phyloP scores from a whole-genome alignment of 1,284 basidiomycete species.

The Cutaneotrichosporon cavernicola region DNA sequence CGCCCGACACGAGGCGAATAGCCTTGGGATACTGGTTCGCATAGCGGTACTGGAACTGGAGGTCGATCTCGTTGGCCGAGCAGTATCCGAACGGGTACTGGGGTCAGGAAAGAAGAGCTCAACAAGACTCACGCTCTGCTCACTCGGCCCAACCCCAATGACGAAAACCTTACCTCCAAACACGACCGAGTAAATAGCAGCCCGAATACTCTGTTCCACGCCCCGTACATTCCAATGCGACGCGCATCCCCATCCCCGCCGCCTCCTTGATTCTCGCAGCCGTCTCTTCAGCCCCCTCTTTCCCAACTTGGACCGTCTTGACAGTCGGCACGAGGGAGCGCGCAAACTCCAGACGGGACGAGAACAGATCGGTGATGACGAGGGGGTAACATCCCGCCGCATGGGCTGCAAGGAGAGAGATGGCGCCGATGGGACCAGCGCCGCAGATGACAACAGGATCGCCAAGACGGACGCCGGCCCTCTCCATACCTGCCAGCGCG shows the following conservation, averaged over 20 bases:
- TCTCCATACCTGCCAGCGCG: slow-evolving; percentile 58
- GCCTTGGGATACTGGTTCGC: slow-evolving; percentile 69
- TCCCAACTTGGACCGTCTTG: slow-evolving; percentile 50
- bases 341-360: slow-evolving; percentile 58
- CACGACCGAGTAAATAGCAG: slow-evolving; percentile 63
- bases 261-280: slow-evolving; percentile 46
- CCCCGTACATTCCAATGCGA: slow-evolving; percentile 66
- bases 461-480: slow-evolving; percentile 56
- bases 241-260: slow-evolving; percentile 41
- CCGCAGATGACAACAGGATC: slow-evolving; percentile 56
- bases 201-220: slow-evolving; percentile 80
- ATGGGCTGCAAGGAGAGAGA: slow-evolving; percentile 56
- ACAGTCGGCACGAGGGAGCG: slow-evolving; percentile 56
- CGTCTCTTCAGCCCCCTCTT: slow-evolving; percentile 40
- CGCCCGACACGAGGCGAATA: slow-evolving; percentile 72
- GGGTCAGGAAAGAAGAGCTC: not conserved
- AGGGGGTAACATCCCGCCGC: slow-evolving; percentile 60
- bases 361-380: slow-evolving; percentile 58
- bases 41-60: slow-evolving; percentile 58
- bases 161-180: slow-evolving; percentile 58
- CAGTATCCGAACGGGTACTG: slow-evolving; percentile 57
- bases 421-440: slow-evolving; percentile 59
- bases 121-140: slow-evolving; percentile 41
- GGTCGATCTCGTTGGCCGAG: slow-evolving; percentile 58
- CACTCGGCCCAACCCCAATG: slow-evolving; percentile 58